Percentiles rank a stretch among this genome's conserved stretches.
Conservation (phyloP, 371 early-diverging fungal genomes). For the Mycotypha africana region DNA sequence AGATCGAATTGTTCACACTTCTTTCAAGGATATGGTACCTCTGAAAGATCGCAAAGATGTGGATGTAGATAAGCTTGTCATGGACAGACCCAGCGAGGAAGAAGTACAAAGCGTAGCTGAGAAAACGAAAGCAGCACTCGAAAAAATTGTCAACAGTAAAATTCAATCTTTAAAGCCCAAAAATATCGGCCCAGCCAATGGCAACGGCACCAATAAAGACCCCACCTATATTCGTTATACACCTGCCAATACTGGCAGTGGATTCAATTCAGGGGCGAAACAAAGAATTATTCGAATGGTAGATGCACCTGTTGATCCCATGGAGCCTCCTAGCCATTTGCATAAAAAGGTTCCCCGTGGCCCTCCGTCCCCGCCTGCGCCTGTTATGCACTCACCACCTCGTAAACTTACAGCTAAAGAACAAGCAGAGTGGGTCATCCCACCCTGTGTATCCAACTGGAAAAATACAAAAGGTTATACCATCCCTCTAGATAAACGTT, state of each 20-base stretch:
- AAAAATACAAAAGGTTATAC: constrained; percentile 98
- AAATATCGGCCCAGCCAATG: constrained; percentile 38
- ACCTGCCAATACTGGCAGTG: constrained; percentile 65
- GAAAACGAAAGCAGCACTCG: constrained; percentile 81
- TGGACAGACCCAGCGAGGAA: constrained; percentile 78
- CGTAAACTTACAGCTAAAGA: constrained; percentile 93
- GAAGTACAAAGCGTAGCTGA: constrained; percentile 80
- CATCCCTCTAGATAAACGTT: constrained; percentile 95
- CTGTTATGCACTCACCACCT: constrained; percentile 96
- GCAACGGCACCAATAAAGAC: constrained; percentile 52
- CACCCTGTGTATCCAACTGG: constrained; percentile 98
- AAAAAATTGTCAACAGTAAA: constrained; percentile 80
- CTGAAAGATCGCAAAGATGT: constrained; percentile 72
- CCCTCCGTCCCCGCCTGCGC: constrained; percentile 92
- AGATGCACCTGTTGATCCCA: constrained; percentile 92
- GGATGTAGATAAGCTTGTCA: constrained; percentile 59
- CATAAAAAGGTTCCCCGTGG: constrained; percentile 88
- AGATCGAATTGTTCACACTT: constrained; percentile 75
- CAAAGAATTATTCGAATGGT: constrained; percentile 91
- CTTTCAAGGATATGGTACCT: constrained; percentile 79
- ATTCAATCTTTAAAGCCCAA: constrained; percentile 70
- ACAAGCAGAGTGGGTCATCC: constrained; percentile 94
- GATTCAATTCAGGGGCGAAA: constrained; percentile 60
- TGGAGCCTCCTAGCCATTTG: constrained; percentile 92
- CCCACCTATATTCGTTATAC: constrained; percentile 90